These are phyloP conservation scores for Pilatotrama ljubarskyi DNA, from an alignment of 768 basidiomycete genomes.

Conservation along the genomic window DNA sequence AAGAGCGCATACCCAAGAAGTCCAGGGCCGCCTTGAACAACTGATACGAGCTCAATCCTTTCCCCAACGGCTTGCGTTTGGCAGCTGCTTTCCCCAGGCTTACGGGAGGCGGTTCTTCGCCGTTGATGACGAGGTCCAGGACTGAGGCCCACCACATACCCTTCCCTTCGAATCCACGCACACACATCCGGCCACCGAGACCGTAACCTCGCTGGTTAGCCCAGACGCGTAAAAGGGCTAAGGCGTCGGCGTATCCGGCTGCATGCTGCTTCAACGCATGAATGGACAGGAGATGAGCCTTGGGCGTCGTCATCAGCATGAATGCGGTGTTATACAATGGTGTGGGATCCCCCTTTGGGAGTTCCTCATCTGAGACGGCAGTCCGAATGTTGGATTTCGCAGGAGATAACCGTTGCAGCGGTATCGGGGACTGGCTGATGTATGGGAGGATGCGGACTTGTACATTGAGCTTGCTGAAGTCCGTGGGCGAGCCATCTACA, in stretches of 20 bases:
- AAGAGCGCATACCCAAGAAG: conserved; percentile 65
- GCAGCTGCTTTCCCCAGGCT: conserved; percentile 24
- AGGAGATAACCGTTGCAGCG: conserved; percentile 70
- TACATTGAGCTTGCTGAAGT: conserved; percentile 69
- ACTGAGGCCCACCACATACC: conserved; percentile 72
- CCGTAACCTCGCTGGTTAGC: conserved; percentile 83
- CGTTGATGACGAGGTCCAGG: conserved; percentile 59
- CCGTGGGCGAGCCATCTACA: conserved; percentile 50
- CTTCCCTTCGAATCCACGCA: conserved; percentile 68
- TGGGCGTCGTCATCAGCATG: conserved; percentile 50
- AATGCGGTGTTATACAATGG: conserved; percentile 81
- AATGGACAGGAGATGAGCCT: conserved; percentile 47
- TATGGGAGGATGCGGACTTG: conserved; percentile 76
- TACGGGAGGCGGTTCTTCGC: conserved; percentile 54
- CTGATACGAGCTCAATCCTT: conserved; percentile 87
- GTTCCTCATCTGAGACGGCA: conserved; percentile 32
- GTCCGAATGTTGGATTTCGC: conserved; percentile 66
- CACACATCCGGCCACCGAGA: conserved; percentile 52
- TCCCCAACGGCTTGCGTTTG: conserved; percentile 64
- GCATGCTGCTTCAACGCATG: conserved; percentile 47
- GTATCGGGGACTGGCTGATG: conserved; percentile 63
- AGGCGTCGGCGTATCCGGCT: conserved; percentile 69
- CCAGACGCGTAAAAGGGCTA: conserved; percentile 86
- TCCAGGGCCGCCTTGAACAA: conserved; percentile 84
- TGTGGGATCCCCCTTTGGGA: conserved; percentile 43